Base-by-base conservation (phyloP, 75 land plant genomes). In the Ceratopteris richardii region DNA sequence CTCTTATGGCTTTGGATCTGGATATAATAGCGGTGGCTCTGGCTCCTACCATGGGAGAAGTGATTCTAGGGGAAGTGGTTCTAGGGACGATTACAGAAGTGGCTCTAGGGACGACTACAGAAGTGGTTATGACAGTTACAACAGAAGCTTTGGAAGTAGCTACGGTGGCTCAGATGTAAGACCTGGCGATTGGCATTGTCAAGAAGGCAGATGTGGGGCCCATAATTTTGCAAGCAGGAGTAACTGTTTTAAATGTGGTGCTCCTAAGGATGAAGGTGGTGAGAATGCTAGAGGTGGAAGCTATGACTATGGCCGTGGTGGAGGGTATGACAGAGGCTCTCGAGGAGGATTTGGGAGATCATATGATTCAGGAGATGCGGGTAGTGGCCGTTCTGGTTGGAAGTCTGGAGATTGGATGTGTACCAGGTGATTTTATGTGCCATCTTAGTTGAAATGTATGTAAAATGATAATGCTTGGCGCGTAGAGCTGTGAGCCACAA, bases 381-480 rank as follows among this genome's bases (percentile, higher is more conserved):
- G 67, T 1, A 64, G 75, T 31, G 65, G 67, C 31, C 82, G 90
- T 1, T 52, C 81, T 37, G 84, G 82, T 1, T 90, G 96, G 96
- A 90, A 90, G 55, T 86, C 96, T 10, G 96, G 96, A 0, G 96
- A 90, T 60, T 90, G 96, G 91, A 90, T 90, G 50, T 90, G 91
- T 62, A 65, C 61, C 62, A 83, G 90, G 95, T 85, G n/a, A n/a
- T n/a, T n/a, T n/a, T n/a, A n/a, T n/a, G n/a, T n/a, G n/a, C n/a
- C n/a, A n/a, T n/a, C n/a, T n/a, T n/a, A n/a, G n/a, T n/a, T n/a
- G n/a, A n/a, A n/a, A n/a, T n/a, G n/a, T n/a, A n/a, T n/a, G n/a
- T n/a, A n/a, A n/a, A n/a, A n/a, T n/a, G n/a, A n/a, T n/a, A n/a
- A n/a, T n/a, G n/a, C n/a, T n/a, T n/a, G n/a, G n/a, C n/a, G n/a